Conservation (phyloP, 306 rosid species). For the Malus domestica region ASM211411v1 NC_041789.1:26574501-26575000, state of each 20-base stretch:
- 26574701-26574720: conserved; percentile 61
- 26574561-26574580: background rate
- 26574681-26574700: conserved; percentile 62
- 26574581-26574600: background rate
- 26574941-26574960: conserved; percentile 51
- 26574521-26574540: background rate
- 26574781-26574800: conserved; percentile 25
- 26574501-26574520: background rate
- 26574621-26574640: conserved; percentile 26
- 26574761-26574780: conserved; percentile 55
- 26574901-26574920: conserved; percentile 20
- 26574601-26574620: background rate
- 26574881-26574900: conserved; percentile 10
- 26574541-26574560: background rate
- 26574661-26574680: conserved; percentile 38
- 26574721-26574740: conserved; percentile 62
- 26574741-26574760: conserved; percentile 63
- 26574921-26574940: conserved; percentile 38
- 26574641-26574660: conserved; percentile 46
- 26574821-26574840: conserved; percentile 24
- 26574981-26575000: conserved; percentile 80
- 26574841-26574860: background rate
- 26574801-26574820: conserved; percentile 34
- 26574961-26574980: conserved; percentile 65
- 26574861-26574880: background rate